These are phyloP conservation scores for Fimicolochytrium jonesii DNA, from an alignment of 192 early-diverging fungal genomes.

Conservation along the genomic window DNA sequence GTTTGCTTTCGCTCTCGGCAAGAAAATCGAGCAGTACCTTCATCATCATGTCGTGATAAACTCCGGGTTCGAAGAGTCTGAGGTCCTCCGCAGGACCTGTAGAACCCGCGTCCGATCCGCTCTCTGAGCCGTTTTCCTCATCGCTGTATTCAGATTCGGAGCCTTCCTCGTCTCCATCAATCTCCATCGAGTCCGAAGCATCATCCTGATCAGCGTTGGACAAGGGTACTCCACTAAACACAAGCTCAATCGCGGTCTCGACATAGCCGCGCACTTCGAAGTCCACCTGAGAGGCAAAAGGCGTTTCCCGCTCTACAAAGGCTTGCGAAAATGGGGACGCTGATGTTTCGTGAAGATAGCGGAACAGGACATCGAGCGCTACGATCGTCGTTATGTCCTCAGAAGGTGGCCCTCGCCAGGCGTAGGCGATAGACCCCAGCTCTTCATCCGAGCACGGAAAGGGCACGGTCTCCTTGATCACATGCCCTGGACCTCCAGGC, in stretches of 20 bases:
- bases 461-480: slow-evolving; percentile 44
- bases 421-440: slow-evolving; percentile 56
- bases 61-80: slow-evolving; percentile 60
- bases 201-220: background rate
- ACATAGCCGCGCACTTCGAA: slow-evolving; percentile 52
- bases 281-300: slow-evolving; percentile 59
- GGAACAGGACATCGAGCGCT: slow-evolving; percentile 67
- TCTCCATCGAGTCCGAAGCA: slow-evolving; percentile 1
- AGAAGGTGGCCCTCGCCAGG: slow-evolving; percentile 70
- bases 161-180: slow-evolving; percentile 20
- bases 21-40: slow-evolving; percentile 29
- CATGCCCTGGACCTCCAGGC: slow-evolving; percentile 18
- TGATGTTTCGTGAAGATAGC: slow-evolving; percentile 63
- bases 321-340: slow-evolving; percentile 68
- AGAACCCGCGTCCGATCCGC: slow-evolving; percentile 7
- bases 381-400: slow-evolving; percentile 56
- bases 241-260: slow-evolving; percentile 53
- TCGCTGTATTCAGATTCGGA: too few relatives aligned
- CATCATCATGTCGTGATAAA: slow-evolving; percentile 36
- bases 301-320: slow-evolving; percentile 69
- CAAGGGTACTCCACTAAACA: slow-evolving; percentile 61
- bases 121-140: slow-evolving; percentile 24
- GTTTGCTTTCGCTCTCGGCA: background rate
- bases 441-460: slow-evolving; percentile 65
- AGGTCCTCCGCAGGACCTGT: slow-evolving; percentile 1